Percentiles rank a stretch among this genome's conserved stretches.
These are phyloP conservation scores for Neofusicoccum umdonicola DNA, from an alignment of 2,329 filamentous ascomycete genomes.

Conservation along the genomic window DNA sequence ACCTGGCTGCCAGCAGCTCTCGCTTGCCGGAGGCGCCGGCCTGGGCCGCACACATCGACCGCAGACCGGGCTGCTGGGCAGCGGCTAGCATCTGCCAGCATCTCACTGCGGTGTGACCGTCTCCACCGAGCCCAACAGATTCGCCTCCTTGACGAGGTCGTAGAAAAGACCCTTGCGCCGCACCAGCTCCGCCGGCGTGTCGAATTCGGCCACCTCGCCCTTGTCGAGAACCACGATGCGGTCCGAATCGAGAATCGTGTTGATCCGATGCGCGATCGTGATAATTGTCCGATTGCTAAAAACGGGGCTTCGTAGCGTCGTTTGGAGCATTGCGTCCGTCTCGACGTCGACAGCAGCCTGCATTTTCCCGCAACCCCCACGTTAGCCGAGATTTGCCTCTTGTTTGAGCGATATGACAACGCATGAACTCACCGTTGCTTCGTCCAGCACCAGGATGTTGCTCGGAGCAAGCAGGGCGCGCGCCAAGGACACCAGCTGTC, in stretches of 20 bases:
- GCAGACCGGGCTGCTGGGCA: conserved; percentile 15
- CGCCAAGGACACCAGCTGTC: conserved; percentile 89
- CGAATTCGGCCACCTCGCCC: conserved; percentile 89
- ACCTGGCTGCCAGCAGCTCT: not conserved
- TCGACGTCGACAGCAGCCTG: conserved; percentile 68
- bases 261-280: conserved; percentile 96
- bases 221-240: conserved; percentile 91
- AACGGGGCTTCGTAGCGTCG: conserved; percentile 60
- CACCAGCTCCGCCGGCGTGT: conserved; percentile 76
- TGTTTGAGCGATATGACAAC: conserved; percentile 9
- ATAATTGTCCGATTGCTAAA: conserved; percentile 96
- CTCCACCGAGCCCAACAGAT: conserved; percentile 56
- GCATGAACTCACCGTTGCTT: conserved; percentile 71
- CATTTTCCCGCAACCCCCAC: conserved; percentile 15
- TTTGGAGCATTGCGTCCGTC: conserved; percentile 64
- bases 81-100: not conserved
- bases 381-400: conserved; percentile 7
- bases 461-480: conserved; percentile 91
- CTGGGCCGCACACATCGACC: not conserved
- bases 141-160: conserved; percentile 86
- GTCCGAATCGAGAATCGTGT: conserved; percentile 88
- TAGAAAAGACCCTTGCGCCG: conserved; percentile 78
- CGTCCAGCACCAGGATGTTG: conserved; percentile 95
- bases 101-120: conserved; percentile 13
- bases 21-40: not conserved